Base-by-base conservation (phyloP, 2,329 filamentous ascomycete genomes). In the Aureobasidium sp. region DNA sequence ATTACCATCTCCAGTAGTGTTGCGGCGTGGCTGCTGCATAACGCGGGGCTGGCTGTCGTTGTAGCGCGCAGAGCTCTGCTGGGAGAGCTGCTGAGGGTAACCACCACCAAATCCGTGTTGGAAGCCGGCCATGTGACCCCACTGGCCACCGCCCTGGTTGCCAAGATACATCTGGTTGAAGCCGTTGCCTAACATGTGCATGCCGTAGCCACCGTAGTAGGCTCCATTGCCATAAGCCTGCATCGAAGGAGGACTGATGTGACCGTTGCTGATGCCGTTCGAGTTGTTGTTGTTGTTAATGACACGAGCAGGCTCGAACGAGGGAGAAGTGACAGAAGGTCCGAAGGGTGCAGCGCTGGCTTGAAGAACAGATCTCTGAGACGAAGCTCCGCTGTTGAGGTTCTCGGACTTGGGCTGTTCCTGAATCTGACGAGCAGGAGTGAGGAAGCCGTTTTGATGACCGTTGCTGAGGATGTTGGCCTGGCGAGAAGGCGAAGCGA, bases 281-380 rank as follows among this genome's bases (percentile, higher is more conserved):
- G 51, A 15, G 36, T 14, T 29, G 51, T 29, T 42, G 9, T 34
- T 42, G 9, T 12, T 34, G 37, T 20, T 55, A 14, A 29, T 15
- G 25, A 22, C 25, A 22, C 51, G 51, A 29, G 37, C 51, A 42
- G 39, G 29, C 25, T 62, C 52, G 12, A 17, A 52, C 27, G 69
- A 62, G 47, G 70, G 64, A 25, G 68, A 72, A 15, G 78, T 78
- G 36, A 82, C 73, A 34, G 83, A 76, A 12, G 90, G 87, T 8
- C 89, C 90, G 71, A 96, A 97, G 0, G 91, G 83, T 49, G 88
- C 80, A 61, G 90, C 90, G 72, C 83, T 92, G 51, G 87, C 88
- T 69, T 97, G 92, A 41, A 97, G 81, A 49, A 84, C 85, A 49
- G 90, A 90, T 63, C 87, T 83, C 64, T 88, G 82, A 0, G 84